Base-by-base conservation (phyloP, 495 filamentous ascomycete species). In the Annulohypoxylon maeteangense region DNA sequence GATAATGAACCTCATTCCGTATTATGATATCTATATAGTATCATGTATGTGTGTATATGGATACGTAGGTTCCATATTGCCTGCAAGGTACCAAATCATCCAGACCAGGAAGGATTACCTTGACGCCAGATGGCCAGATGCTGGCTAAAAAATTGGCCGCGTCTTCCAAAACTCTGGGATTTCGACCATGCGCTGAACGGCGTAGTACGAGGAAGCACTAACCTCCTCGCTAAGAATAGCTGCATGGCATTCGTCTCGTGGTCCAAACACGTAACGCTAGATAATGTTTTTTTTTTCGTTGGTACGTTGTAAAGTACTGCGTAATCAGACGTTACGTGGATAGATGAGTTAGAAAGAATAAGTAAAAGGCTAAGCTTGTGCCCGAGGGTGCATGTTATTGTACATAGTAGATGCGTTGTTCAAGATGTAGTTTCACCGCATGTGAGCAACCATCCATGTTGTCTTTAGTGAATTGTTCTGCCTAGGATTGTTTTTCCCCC, bases 371-470 rank as follows among this genome's bases (percentile, higher is more conserved):
- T 65, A 31, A 34, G 6, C 42, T 57, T 29, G 44, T 31, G 42
- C 22, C 31, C 38, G 56, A 61, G 42, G 59, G 59, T 25, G 55
- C 50, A 51, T 34, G 23, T 18, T 36, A 29, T 62, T n/a, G n/a
- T n/a, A n/a, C n/a, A 2, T 57, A 40, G 51, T 53, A 65, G 70
- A 73, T 73, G 70, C 31, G 70, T 65, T 73, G 70, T 73, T 65
- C 70, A 73, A 73, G 61, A 65, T 68, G 42, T 55, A 53, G 70
- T 73, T 73, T 62, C 70, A 73, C 70, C 56, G 65, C 70, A 73
- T 68, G 20, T 20, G 51, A 47, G 59, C 48, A 42, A 48, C 59
- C 59, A 63, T 62, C 56, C 65, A 66, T 66, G 50, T 53, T 56
- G 18, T 38, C 36, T 27, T 65, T 65, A 47, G 61, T 56, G 65